Evolutionary conservation across 1,284 basidiomycete species (phyloP).

Genomic region (Cutaneotrichosporon mucoides): DNA sequence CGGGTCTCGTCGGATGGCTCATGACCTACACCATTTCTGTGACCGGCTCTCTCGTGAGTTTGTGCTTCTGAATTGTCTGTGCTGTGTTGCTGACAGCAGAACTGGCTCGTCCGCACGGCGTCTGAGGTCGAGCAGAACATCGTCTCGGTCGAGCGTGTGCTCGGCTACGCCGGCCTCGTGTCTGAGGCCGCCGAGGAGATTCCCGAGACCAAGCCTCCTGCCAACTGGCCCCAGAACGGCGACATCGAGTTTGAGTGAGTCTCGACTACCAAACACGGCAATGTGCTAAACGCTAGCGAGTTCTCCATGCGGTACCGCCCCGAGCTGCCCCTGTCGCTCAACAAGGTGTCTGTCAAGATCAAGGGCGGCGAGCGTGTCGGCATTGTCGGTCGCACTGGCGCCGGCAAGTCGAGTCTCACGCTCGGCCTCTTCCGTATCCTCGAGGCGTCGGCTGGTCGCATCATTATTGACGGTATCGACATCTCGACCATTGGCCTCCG

Average conservation of each 20-base stretch:
- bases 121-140: slow-evolving; percentile 93
- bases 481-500: slow-evolving; percentile 77
- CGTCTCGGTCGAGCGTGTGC: slow-evolving; percentile 71
- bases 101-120: slow-evolving; percentile 84
- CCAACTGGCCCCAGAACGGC: slow-evolving; percentile 71
- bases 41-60: slow-evolving; percentile 58
- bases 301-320: slow-evolving; percentile 80
- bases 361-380: slow-evolving; percentile 76
- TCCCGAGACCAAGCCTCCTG: slow-evolving; percentile 59
- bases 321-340: slow-evolving; percentile 72
- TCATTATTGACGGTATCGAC: slow-evolving; percentile 78
- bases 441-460: slow-evolving; percentile 72
- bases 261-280: slow-evolving; percentile 1
- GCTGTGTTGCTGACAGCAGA: slow-evolving; percentile 45
- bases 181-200: slow-evolving; percentile 73
- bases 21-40: slow-evolving; percentile 79
- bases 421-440: slow-evolving; percentile 59
- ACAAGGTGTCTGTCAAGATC: slow-evolving; percentile 62
- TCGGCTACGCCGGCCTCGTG: slow-evolving; percentile 64
- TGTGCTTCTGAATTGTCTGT: slow-evolving; percentile 1
- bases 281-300: slow-evolving; percentile 49
- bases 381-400: slow-evolving; percentile 76
- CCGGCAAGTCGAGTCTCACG: slow-evolving; percentile 81
- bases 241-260: slow-evolving; percentile 68
- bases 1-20: slow-evolving; percentile 86